Evolutionary conservation across 148 eudicot species (phyloP).

Genomic region (Gaultheria prostrata): DNA sequence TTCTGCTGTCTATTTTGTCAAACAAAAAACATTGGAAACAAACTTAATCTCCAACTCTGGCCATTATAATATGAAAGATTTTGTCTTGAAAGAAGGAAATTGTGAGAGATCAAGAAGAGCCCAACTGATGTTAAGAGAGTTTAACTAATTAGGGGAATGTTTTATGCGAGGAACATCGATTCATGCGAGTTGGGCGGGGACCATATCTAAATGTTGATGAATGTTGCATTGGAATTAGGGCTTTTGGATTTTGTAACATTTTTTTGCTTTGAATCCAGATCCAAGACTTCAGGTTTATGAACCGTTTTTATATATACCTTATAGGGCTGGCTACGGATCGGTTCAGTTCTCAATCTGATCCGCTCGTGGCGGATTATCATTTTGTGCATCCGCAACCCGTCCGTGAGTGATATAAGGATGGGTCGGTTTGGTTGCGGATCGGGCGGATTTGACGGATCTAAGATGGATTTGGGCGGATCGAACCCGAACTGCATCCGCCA

Average conservation of each 20-base stretch:
- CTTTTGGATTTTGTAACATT: background rate
- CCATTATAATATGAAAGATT: background rate
- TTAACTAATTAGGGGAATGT: background rate
- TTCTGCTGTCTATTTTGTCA: slow-evolving; percentile 20
- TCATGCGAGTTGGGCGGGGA: slow-evolving; percentile 29
- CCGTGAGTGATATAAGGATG: too few species aligned
- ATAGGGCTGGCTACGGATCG: too few species aligned
- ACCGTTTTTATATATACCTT: too few species aligned
- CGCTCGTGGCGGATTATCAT: too few species aligned
- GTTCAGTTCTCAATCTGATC: too few species aligned
- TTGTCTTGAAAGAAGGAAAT: slow-evolving; percentile 9
- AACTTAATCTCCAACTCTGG: background rate
- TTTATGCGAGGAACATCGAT: background rate
- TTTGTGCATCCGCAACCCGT: too few species aligned
- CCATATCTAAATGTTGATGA: slow-evolving; percentile 24
- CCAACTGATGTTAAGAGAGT: background rate
- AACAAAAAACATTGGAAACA: slow-evolving; percentile 13
- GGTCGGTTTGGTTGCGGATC: too few species aligned
- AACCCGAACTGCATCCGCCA: too few species aligned
- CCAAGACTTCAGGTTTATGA: background rate
- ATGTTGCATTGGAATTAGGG: slow-evolving; percentile 23
- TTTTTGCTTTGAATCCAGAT: slow-evolving; percentile 11
- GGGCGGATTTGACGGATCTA: too few species aligned
- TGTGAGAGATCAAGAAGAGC: background rate
- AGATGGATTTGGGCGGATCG: too few species aligned